Percentiles rank a stretch among this genome's conserved stretches.
Evolutionary conservation across 306 rosid species (phyloP).

Genomic region (Prunus dulcis): DNA sequence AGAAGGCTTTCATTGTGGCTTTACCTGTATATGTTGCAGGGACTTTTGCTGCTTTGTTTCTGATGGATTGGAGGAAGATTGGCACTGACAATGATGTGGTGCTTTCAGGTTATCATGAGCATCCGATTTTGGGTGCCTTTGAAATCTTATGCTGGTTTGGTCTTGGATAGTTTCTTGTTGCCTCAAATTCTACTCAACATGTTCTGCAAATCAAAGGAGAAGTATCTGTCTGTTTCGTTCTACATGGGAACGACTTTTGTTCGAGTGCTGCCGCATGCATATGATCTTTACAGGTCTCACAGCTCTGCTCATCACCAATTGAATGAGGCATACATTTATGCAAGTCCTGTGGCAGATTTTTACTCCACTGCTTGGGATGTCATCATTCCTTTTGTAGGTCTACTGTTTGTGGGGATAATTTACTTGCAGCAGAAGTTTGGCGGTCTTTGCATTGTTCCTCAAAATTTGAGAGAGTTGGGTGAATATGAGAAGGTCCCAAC

Average conservation of each 20-base stretch:
- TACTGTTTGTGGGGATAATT: slow-evolving; percentile 38
- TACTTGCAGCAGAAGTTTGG: slow-evolving; percentile 50
- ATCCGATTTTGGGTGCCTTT: not conserved
- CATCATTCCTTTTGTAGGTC: slow-evolving; percentile 37
- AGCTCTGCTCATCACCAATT: not conserved
- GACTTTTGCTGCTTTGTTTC: not conserved
- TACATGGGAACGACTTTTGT: slow-evolving; percentile 23
- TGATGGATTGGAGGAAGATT: slow-evolving; percentile 17
- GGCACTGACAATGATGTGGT: slow-evolving; percentile 15
- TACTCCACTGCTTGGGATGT: slow-evolving; percentile 55
- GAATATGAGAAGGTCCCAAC: slow-evolving; percentile 34
- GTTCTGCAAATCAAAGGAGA: not conserved
- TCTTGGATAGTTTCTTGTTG: not conserved
- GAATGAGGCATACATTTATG: slow-evolving; percentile 33
- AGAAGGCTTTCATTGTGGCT: slow-evolving; percentile 35
- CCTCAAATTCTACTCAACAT: slow-evolving; percentile 12
- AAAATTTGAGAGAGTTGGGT: slow-evolving; percentile 20
- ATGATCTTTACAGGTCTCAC: slow-evolving; percentile 42
- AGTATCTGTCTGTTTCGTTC: not conserved
- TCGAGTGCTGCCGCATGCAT: slow-evolving; percentile 48
- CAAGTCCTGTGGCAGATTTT: slow-evolving; percentile 35
- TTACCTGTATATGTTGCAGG: not conserved
- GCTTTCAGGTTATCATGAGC: slow-evolving; percentile 35
- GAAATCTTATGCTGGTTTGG: not conserved
- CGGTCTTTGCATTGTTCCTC: slow-evolving; percentile 32